A percentile compares a stretch with the other conserved stretches of the same genome.
Conservation (phyloP, 768 basidiomycete species). For the Lactarius psammicola region DNA sequence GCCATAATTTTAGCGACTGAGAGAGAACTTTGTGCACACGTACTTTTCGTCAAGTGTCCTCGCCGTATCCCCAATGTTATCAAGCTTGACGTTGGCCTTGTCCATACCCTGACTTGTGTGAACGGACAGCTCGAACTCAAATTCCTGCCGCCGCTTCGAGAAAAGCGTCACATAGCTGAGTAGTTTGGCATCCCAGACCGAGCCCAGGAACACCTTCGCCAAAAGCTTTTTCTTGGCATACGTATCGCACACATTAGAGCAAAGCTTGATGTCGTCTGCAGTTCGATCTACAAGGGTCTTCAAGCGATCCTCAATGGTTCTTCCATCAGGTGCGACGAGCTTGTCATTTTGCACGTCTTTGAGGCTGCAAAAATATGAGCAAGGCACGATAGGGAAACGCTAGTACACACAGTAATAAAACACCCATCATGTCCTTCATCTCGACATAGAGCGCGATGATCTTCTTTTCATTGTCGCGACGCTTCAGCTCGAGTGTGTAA, state of each 20-base stretch:
- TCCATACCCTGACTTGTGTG: conserved; percentile 31
- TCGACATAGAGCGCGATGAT: conserved; percentile 46
- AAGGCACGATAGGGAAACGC: too few relatives aligned
- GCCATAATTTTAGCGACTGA: not conserved
- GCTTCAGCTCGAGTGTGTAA: conserved; percentile 46
- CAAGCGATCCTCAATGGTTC: conserved; percentile 38
- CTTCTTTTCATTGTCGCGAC: conserved; percentile 52
- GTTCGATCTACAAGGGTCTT: conserved; percentile 34
- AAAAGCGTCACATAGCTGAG: conserved; percentile 32
- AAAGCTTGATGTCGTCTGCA: conserved; percentile 36
- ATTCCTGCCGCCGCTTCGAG: conserved; percentile 30
- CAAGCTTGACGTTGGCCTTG: conserved; percentile 22
- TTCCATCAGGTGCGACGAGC: conserved; percentile 36
- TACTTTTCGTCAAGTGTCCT: conserved; percentile 29
- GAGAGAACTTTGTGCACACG: not conserved
- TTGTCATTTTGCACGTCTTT: conserved; percentile 35
- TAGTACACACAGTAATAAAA: conserved; percentile 16
- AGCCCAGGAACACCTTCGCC: conserved; percentile 33
- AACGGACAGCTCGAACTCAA: conserved; percentile 35
- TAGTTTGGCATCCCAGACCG: conserved; percentile 35
- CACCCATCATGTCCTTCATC: conserved; percentile 50
- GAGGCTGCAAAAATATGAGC: conserved; percentile 31
- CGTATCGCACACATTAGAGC: conserved; percentile 37
- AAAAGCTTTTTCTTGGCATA: conserved; percentile 36
- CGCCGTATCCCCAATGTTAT: conserved; percentile 8